phyloP scores from a whole-genome alignment of 2,329 filamentous ascomycete species.

The Curvularia eragrostidis region DNA sequence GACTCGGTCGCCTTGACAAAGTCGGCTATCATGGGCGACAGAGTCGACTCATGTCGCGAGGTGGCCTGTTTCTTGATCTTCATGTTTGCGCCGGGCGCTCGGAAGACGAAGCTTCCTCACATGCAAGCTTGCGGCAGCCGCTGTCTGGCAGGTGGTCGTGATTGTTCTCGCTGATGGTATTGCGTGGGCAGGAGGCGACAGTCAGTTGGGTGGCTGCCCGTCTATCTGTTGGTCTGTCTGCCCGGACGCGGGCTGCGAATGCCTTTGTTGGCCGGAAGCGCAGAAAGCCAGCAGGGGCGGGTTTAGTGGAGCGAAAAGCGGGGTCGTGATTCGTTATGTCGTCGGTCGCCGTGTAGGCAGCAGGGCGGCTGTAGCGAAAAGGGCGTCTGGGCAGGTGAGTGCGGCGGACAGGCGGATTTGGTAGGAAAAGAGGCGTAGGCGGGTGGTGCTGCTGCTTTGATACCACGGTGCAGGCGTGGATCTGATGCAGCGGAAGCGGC shows the following conservation, averaged over 20 bases:
- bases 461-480: slow-evolving; percentile 49
- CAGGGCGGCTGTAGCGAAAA: slow-evolving; percentile 8
- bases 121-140: slow-evolving; percentile 30
- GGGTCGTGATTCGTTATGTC: slow-evolving; percentile 8
- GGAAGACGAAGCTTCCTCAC: slow-evolving; percentile 46
- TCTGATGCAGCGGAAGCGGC: slow-evolving; percentile 27
- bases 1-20: slow-evolving; percentile 76
- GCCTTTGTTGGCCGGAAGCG: slow-evolving; percentile 19
- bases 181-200: not conserved
- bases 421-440: slow-evolving; percentile 24
- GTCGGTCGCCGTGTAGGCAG: not conserved
- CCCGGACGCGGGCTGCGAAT: slow-evolving; percentile 20
- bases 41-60: slow-evolving; percentile 61
- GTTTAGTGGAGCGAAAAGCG: slow-evolving; percentile 14
- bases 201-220: not conserved
- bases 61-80: slow-evolving; percentile 64
- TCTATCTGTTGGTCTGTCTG: not conserved
- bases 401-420: slow-evolving; percentile 19
- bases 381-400: slow-evolving; percentile 5
- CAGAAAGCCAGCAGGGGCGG: slow-evolving; percentile 10
- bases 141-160: slow-evolving; percentile 8
- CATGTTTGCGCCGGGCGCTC: slow-evolving; percentile 53
- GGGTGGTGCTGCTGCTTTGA: slow-evolving; percentile 24
- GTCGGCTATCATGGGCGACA: slow-evolving; percentile 81
- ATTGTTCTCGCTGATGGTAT: not conserved